These are phyloP conservation scores for Eucalyptus grandis DNA, from an alignment of 345 rosid species.

Conservation along the genomic window DNA sequence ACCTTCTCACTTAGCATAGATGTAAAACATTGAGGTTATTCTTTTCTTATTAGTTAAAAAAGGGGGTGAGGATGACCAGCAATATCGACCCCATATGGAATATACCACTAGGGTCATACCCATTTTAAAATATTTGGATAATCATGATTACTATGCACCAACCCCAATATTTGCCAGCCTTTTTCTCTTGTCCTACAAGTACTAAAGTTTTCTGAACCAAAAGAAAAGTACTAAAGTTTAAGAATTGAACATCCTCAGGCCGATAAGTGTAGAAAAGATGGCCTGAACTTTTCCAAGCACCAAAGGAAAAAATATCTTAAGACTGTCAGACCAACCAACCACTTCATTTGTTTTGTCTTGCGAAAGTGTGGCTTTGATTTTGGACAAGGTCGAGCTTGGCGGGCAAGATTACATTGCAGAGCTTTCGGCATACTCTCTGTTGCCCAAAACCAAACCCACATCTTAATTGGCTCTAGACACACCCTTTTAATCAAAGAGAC, in stretches of 20 bases:
- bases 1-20: not conserved
- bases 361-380: not conserved
- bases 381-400: not conserved
- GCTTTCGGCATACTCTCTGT: not conserved
- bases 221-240: not conserved
- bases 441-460: not conserved
- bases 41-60: not conserved
- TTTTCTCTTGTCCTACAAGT: not conserved
- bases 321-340: not conserved
- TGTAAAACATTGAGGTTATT: not conserved
- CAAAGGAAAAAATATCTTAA: not conserved
- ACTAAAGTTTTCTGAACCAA: not conserved
- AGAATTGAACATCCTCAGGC: not conserved
- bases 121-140: not conserved
- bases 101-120: not conserved
- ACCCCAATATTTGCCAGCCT: not conserved
- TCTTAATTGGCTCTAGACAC: not conserved
- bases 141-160: not conserved
- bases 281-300: not conserved
- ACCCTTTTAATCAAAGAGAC: not conserved
- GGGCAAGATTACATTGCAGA: not conserved
- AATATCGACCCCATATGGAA: not conserved
- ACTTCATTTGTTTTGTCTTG: not conserved
- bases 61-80: not conserved
- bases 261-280: not conserved